Percentiles rank a stretch among this genome's conserved stretches.
Conservation (phyloP, 768 basidiomycete species). For the Auricularia sp. region DNA sequence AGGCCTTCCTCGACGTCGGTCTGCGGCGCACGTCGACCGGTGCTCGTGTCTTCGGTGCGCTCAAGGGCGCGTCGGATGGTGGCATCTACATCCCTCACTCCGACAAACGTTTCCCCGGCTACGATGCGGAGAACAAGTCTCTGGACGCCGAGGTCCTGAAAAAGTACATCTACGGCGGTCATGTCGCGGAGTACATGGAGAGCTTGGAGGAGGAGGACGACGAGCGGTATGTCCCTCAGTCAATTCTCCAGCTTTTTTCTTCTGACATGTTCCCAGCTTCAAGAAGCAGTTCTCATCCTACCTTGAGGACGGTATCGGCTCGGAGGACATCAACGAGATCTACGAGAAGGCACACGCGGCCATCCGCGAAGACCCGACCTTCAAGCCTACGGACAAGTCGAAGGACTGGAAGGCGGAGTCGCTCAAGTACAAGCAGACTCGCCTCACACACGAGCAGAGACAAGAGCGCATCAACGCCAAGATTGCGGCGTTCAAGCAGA, state of each 20-base stretch:
- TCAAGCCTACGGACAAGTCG: constrained; percentile 82
- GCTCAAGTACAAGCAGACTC: constrained; percentile 55
- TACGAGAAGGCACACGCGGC: constrained; percentile 88
- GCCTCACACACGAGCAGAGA: constrained; percentile 69
- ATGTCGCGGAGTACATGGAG: constrained; percentile 99
- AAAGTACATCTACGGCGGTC: constrained; percentile 96
- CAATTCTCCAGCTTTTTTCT: constrained; percentile 7
- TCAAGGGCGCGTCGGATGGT: constrained; percentile 97
- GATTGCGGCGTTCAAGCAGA: constrained; percentile 82
- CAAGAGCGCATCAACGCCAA: constrained; percentile 71
- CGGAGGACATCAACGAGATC: constrained; percentile 95
- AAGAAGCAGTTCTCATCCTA: constrained; percentile 96
- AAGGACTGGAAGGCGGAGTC: constrained; percentile 87
- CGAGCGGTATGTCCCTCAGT: constrained; percentile 50
- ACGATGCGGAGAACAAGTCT: constrained; percentile 83
- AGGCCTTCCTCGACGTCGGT: constrained; percentile 96
- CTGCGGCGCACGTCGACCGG: constrained; percentile 96
- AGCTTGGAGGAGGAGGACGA: constrained; percentile 99
- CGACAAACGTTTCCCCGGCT: constrained; percentile 97
- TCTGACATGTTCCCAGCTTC: constrained; percentile 42
- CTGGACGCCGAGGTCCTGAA: constrained; percentile 90
- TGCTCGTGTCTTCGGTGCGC: constrained; percentile 92
- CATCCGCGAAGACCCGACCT: constrained; percentile 88
- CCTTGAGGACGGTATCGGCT: constrained; percentile 90
- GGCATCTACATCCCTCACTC: constrained; percentile 97